Base-by-base conservation (phyloP, 2,329 filamentous ascomycete species). In the Aspergillus transmontanensis region DNA sequence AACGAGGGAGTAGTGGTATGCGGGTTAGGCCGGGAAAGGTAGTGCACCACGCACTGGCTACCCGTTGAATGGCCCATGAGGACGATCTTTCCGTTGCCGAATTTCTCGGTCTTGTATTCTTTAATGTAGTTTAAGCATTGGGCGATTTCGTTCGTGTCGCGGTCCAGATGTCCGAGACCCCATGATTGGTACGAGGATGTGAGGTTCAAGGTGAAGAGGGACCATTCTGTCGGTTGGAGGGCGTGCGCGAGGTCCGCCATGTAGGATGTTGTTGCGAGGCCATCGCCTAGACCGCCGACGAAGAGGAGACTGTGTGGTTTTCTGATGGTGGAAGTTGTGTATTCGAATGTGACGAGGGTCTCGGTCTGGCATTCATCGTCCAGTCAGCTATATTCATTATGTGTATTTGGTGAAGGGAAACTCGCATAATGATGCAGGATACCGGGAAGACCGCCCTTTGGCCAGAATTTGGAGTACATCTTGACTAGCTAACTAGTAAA, bases 11-110 rank as follows among this genome's bases (percentile, higher is more conserved):
- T 21, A 68, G 63, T 41, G 26, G 71, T 72, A 70, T 76, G 69
- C 2, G 78, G 81, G 63, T 82, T 83, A 3, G 78, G 74, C 2
- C 77, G 77, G 59, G 76, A 79, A 0, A 89, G 73, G 67, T 90
- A 91, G 68, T 89, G 85, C 79, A 91, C 82, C 7, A 87, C 82
- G 71, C 90, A 89, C 74, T 91, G 89, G 66, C 86, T 90, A 0
- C 89, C 89, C 0, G 89, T 91, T 1, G 86, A 89, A 70, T 90
- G 87, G 3, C 89, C 89, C 85, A 91, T 87, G 4, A 90, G 75
- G 26, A 89, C 85, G 16, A 90, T 75, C 57, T 86, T 87, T 1
- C 81, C 81, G 6, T 55, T 43, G 32, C 66, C 66, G 39, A 70
- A 70, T 34, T 69, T 68, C 7, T 67, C 63, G 0, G 61, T 66